phyloP scores from a whole-genome alignment of 345 rosid genomes.

The Pelargonium nanum region DNA sequence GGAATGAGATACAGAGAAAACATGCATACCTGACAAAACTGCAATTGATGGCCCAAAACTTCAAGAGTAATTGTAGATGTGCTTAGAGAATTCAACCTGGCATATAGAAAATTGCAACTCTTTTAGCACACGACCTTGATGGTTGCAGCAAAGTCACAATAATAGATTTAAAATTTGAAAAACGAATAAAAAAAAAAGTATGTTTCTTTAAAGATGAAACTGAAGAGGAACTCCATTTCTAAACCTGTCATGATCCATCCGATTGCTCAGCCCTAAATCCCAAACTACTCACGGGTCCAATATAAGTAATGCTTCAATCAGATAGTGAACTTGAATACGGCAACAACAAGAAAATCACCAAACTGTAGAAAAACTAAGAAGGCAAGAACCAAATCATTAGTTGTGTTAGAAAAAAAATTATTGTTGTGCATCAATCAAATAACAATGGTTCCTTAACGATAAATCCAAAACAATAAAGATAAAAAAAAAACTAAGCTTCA shows the following conservation, averaged over 20 bases:
- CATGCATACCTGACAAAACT: conserved; percentile 84
- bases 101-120: neutral
- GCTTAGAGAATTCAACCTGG: conserved; percentile 77
- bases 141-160: too few species aligned
- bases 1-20: too few species aligned
- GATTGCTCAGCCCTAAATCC: neutral
- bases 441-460: too few species aligned
- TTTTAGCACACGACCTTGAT: too few species aligned
- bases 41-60: conserved; percentile 61
- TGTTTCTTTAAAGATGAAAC: too few species aligned
- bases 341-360: neutral
- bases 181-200: too few species aligned
- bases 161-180: too few species aligned
- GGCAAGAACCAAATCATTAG: neutral
- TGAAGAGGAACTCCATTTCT: neutral
- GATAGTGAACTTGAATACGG: neutral
- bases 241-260: conserved; percentile 1
- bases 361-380: neutral
- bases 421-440: neutral
- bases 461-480: too few species aligned
- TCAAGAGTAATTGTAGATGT: conserved; percentile 55
- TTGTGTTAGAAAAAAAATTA: too few species aligned
- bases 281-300: too few species aligned
- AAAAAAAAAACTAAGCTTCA: neutral
- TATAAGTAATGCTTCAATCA: neutral